phyloP scores from a whole-genome alignment of 352 stramenopile genomes.

The Globisporangium sylvaticum region DNA sequence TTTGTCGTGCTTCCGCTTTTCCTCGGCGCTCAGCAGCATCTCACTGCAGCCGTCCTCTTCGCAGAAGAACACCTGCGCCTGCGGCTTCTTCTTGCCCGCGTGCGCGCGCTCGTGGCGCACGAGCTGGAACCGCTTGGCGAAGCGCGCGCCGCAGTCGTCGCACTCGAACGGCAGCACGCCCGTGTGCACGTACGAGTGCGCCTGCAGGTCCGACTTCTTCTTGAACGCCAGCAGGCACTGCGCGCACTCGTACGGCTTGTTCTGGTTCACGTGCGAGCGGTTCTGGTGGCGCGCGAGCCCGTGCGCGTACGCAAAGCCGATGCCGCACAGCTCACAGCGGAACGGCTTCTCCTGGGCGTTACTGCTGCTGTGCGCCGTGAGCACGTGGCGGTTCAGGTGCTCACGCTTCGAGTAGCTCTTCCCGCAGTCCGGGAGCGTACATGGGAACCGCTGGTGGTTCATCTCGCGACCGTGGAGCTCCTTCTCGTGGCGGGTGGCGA shows the following conservation, averaged over 20 bases:
- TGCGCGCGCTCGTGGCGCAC: slow-evolving; percentile 46
- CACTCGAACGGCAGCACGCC: slow-evolving; percentile 73
- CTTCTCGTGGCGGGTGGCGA: slow-evolving; percentile 28
- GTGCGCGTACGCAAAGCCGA: slow-evolving; percentile 68
- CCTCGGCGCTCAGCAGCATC: slow-evolving; percentile 47
- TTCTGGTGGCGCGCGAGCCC: slow-evolving; percentile 50
- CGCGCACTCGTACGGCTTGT: slow-evolving; percentile 53
- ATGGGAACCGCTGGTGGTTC: slow-evolving; percentile 33
- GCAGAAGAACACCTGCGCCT: slow-evolving; percentile 49
- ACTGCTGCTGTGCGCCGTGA: slow-evolving; percentile 34
- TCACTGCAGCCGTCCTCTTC: slow-evolving; percentile 39
- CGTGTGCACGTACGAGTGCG: slow-evolving; percentile 74
- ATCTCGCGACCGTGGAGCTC: slow-evolving; percentile 17
- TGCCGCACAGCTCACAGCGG: slow-evolving; percentile 49
- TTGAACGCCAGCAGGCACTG: slow-evolving; percentile 68
- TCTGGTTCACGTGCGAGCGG: slow-evolving; percentile 44
- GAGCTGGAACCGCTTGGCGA: slow-evolving; percentile 62
- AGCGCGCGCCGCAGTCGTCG: slow-evolving; percentile 47
- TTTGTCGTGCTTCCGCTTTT: slow-evolving; percentile 39
- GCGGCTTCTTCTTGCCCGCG: slow-evolving; percentile 17
- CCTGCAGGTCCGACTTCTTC: slow-evolving; percentile 78
- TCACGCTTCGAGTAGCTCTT: slow-evolving; percentile 66
- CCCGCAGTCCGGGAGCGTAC: slow-evolving; percentile 30
- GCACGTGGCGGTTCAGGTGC: slow-evolving; percentile 53
- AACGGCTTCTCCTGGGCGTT: slow-evolving; percentile 40